phyloP scores from a whole-genome alignment of 345 rosid species.

The Garcia nutans region DNA sequence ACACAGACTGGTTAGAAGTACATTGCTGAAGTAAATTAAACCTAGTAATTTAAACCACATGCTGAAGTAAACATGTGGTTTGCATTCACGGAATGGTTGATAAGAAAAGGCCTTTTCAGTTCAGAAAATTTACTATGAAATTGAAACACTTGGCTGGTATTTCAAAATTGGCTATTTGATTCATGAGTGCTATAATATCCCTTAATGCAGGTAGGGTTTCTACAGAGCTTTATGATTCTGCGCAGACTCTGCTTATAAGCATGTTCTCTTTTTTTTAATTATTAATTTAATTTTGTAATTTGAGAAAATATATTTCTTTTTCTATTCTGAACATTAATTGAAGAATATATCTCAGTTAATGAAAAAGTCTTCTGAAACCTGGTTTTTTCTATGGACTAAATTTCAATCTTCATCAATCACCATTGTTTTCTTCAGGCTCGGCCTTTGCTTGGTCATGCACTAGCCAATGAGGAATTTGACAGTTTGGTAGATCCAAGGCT shows the following conservation, averaged over 20 bases:
- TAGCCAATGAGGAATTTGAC: conserved; percentile 58
- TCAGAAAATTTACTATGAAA: not conserved
- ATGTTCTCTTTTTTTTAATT: no score
- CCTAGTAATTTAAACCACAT: not conserved
- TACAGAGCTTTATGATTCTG: not conserved
- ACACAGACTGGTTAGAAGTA: not conserved
- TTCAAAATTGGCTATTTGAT: no score
- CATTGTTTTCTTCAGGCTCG: conserved; percentile 63
- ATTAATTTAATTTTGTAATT: no score
- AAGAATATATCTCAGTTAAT: no score
- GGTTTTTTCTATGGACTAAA: not conserved
- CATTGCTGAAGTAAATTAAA: not conserved
- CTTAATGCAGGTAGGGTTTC: not conserved
- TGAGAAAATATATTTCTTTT: not conserved
- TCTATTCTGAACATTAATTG: no score
- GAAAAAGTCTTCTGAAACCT: not conserved
- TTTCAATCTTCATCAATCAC: not conserved
- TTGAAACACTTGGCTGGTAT: no score
- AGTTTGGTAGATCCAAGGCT: conserved; percentile 76
- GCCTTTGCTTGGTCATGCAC: conserved; percentile 71
- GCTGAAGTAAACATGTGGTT: not conserved
- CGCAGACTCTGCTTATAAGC: not conserved
- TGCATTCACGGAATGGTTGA: not conserved
- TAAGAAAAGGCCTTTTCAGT: not conserved
- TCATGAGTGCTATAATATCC: not conserved